Evolutionary conservation across 176 grass and related monocot species (phyloP).

Genomic region (Oryza meyeriana): DNA sequence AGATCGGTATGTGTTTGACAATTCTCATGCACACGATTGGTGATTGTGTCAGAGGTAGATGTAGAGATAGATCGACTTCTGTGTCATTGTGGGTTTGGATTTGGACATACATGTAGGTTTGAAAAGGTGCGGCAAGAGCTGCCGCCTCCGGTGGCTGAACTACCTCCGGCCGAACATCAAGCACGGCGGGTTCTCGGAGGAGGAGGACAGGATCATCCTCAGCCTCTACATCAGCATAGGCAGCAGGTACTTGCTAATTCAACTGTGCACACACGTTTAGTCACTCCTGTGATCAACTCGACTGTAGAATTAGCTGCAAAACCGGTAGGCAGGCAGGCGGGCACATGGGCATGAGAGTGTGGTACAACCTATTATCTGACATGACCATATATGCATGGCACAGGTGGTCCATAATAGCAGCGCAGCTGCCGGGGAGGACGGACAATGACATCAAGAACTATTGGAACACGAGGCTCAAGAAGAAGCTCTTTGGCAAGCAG

Average conservation of each 20-base stretch:
- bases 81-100: not conserved
- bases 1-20: slow-evolving; percentile 63
- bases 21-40: not conserved
- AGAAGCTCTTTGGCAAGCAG: slow-evolving; percentile 89
- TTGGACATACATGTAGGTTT: slow-evolving; percentile 43
- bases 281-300: slow-evolving; percentile 23
- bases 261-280: slow-evolving; percentile 1
- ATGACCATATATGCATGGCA: slow-evolving; percentile 17
- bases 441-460: slow-evolving; percentile 99
- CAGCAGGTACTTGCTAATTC: slow-evolving; percentile 71
- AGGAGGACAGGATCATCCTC: slow-evolving; percentile 85
- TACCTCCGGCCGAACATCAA: slow-evolving; percentile 93
- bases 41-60: not conserved
- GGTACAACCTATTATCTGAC: slow-evolving; percentile 38
- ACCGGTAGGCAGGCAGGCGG: slow-evolving; percentile 30
- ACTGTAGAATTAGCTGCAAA: slow-evolving; percentile 39
- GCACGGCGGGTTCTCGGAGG: slow-evolving; percentile 91
- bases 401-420: slow-evolving; percentile 97
- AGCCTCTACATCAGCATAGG: slow-evolving; percentile 90
- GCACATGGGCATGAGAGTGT: slow-evolving; percentile 16
- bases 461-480: slow-evolving; percentile 98
- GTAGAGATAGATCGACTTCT: not conserved
- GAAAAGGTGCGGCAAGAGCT: slow-evolving; percentile 96
- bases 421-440: slow-evolving; percentile 86
- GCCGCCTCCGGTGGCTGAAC: slow-evolving; percentile 93